These are phyloP conservation scores for Nepenthes mirabilis DNA, from an alignment of 148 eudicot genomes.

Conservation along the genomic window DNA sequence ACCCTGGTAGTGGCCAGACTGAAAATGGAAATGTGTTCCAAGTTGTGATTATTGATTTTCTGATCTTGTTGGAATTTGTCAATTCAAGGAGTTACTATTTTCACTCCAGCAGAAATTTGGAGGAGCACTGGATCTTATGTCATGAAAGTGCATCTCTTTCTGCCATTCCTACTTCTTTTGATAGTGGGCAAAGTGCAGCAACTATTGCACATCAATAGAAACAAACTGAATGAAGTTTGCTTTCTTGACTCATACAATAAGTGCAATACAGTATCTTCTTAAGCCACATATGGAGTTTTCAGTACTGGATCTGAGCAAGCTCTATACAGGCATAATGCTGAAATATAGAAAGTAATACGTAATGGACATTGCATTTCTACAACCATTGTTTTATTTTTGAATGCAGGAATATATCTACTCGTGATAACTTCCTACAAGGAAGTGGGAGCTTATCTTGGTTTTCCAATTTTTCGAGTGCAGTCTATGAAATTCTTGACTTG, in stretches of 20 bases:
- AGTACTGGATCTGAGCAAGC: background rate
- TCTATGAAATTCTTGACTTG: constrained; percentile 86
- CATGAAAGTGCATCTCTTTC: too few relatives aligned
- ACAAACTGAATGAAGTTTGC: too few relatives aligned
- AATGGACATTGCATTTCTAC: background rate
- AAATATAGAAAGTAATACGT: background rate
- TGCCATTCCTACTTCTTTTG: background rate
- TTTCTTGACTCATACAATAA: too few relatives aligned
- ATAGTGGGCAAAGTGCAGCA: background rate
- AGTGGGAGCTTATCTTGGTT: constrained; percentile 82
- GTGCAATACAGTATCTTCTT: background rate
- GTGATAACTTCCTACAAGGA: constrained; percentile 74
- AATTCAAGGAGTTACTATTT: background rate
- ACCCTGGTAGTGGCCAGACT: background rate
- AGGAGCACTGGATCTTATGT: too few relatives aligned
- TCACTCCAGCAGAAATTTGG: background rate
- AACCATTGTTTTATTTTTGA: background rate
- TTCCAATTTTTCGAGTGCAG: constrained; percentile 62
- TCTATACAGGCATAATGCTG: background rate
- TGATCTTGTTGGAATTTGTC: background rate
- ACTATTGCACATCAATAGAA: too few relatives aligned
- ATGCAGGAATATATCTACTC: constrained; percentile 58
- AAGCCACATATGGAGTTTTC: background rate
- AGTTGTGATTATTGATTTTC: too few relatives aligned
- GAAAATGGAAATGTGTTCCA: background rate